Base-by-base conservation (phyloP, 306 rosid species). In the Lagenaria siceraria region DNA sequence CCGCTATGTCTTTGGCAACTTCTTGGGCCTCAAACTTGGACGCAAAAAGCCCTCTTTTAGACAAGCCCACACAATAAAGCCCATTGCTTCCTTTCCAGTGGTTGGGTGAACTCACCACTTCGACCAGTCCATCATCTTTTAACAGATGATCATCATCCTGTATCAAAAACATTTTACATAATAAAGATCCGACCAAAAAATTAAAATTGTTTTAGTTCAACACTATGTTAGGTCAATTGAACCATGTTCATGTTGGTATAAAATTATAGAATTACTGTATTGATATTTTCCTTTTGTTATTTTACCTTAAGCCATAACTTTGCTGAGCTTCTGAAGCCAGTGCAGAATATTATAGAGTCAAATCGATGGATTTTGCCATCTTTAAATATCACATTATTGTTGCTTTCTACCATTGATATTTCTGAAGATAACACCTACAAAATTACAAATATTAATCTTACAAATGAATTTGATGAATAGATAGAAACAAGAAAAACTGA, bases 71-170 rank as follows among this genome's bases (percentile, higher is more conserved):
- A 21, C 98, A 93, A 33, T 87, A 90, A 33, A 90, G 81, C 33
- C 91, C 89, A 8, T 87, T 88, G 59, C 77, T 64, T 19, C 96
- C 96, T 64, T 88, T 93, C 95, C 96, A 90, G 31, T 90, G 98
- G 13, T 75, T 63, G 1, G 95, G 92, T 78, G 76, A 81, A 42
- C 76, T 70, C 0, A 65, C 87, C 0, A 65, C 87, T 75, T 85
- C 87, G 2, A 95, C 83, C 46, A 93, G 18, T 5, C 98, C 98
- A 77, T 88, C 91, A 11, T 85, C 85, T 15, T 78, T 81, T 62
- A 93, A 36, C 66, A 90, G 90, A 80, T 81, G 82, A 48, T 81
- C 89, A 87, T 86, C 96, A 18, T 87, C 93, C 93, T 90, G 66
- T 40, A 36, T 19, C 43, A 40, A 14, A 8, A 64, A 8, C 24